These are phyloP conservation scores for Pseudodiploospora longispora DNA, from an alignment of 2,329 filamentous ascomycete genomes.

Conservation along the genomic window DNA sequence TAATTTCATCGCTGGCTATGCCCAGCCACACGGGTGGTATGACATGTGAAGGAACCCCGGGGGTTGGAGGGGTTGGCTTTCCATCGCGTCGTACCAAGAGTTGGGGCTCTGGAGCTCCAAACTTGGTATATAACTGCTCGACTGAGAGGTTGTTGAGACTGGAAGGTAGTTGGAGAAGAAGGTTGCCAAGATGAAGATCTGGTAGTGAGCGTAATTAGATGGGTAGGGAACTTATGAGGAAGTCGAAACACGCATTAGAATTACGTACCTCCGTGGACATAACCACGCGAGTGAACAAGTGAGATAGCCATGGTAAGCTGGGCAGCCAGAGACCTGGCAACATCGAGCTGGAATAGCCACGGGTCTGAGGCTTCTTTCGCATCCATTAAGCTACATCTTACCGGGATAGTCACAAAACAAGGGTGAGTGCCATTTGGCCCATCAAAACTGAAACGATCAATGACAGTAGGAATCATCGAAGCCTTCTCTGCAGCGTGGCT, in stretches of 20 bases:
- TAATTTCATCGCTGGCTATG: constrained; percentile 20
- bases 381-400: constrained; percentile 18
- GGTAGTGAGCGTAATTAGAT: no score
- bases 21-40: constrained; percentile 27
- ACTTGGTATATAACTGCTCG: constrained; percentile 18
- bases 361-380: constrained; percentile 11
- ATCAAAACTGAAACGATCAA: constrained; percentile 18
- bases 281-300: constrained; percentile 19
- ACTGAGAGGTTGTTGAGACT: constrained; percentile 15
- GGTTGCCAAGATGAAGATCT: constrained; percentile 28
- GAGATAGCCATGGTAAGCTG: constrained; percentile 23
- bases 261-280: constrained; percentile 25
- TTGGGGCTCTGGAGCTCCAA: constrained; percentile 15
- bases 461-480: constrained; percentile 10
- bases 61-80: constrained; percentile 7
- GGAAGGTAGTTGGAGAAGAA: constrained; percentile 19
- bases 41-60: constrained; percentile 21
- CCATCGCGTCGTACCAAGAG: constrained; percentile 13
- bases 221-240: no score
- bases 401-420: constrained; percentile 19
- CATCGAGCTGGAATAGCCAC: constrained; percentile 16
- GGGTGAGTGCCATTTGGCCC: constrained; percentile 22
- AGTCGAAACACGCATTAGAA: no score
- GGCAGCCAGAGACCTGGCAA: constrained; percentile 19
- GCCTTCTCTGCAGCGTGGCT: no score